A percentile compares a stretch with the other conserved stretches of the same genome.
phyloP scores from a whole-genome alignment of 2,329 filamentous ascomycete species.

The Coniella lustricola region DNA sequence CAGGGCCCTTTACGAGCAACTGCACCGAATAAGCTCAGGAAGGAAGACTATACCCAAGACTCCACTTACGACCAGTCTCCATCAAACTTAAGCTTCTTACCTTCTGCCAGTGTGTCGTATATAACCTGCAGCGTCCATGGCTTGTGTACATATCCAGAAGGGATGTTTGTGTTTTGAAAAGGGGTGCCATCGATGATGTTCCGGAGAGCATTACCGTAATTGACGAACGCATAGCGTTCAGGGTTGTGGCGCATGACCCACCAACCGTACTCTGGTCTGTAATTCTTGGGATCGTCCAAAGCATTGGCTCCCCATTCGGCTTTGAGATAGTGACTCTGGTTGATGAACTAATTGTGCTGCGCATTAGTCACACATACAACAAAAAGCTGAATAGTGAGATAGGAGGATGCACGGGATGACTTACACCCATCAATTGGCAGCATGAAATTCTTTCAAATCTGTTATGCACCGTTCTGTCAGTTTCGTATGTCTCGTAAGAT shows the following conservation, averaged over 20 bases:
- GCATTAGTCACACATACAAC: too few relatives aligned
- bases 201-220: conserved; percentile 5
- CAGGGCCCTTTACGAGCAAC: too few relatives aligned
- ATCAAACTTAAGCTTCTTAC: conserved; percentile 6
- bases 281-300: conserved; percentile 1
- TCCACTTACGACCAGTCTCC: conserved; percentile 8
- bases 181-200: conserved; percentile 3
- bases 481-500: background rate
- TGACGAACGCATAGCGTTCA: conserved; percentile 7
- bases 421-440: conserved; percentile 14
- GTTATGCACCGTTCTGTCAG: background rate
- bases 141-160: background rate
- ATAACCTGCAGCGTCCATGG: conserved; percentile 2
- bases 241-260: conserved; percentile 22
- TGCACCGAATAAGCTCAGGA: too few relatives aligned
- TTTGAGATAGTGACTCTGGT: conserved; percentile 17
- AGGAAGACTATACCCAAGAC: too few relatives aligned
- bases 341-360: conserved; percentile 14
- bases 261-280: conserved; percentile 11
- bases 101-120: background rate
- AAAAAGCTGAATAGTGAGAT: too few relatives aligned
- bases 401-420: too few relatives aligned
- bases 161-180: conserved; percentile 6
- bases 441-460: conserved; percentile 17
- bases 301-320: conserved; percentile 15